Evolutionary conservation across 192 early-diverging fungal species (phyloP), one percentile per base, ranked within the genome.

Genomic region (Backusella parvicylindrica): DNA sequence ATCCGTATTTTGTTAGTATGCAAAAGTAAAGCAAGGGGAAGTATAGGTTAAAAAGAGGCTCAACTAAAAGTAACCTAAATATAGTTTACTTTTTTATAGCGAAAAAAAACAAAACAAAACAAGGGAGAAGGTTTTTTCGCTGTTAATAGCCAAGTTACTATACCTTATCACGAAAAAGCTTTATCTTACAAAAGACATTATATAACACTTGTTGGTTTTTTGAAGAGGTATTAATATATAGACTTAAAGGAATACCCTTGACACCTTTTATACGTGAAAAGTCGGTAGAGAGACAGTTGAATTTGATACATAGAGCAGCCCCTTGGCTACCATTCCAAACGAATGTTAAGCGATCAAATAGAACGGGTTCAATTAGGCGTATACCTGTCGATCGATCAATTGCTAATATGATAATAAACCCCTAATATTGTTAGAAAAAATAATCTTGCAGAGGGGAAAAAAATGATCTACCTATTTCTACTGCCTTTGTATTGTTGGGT

Each of bases 241-340:
- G 77, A 8, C 91, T 84, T 30, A 94, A 79, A 36, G 90, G 90
- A 33, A 92, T 91, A 7, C 92, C 92, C 78, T 92, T 94, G 53
- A 92, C 91, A 37, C 91, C 92, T 81, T 94, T 94, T 77, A 94
- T 90, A 26, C 90, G 77, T 50, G 90, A 91, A 79, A 94, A 94
- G 68, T 94, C 92, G 0, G 92, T 94, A 0, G 92, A 94, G 16
- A 94, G 78, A 78, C 90, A 92, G 77, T 91, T 91, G 75, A 92
- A 94, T 47, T 88, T 85, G 36, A 94, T 75, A 80, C 87, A 84
- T 16, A 94, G 76, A 41, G 89, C 89, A 49, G 90, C 89, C 8
- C 88, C 87, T 28, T 84, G 81, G 21, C 84, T 84, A 3, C 91
- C 90, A 49, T 88, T 87, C 92, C 92, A 94, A 40, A 87, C 84